These are phyloP conservation scores for Leccinum aurantiacum DNA, from an alignment of 768 basidiomycete species.

Conservation along the genomic window DNA sequence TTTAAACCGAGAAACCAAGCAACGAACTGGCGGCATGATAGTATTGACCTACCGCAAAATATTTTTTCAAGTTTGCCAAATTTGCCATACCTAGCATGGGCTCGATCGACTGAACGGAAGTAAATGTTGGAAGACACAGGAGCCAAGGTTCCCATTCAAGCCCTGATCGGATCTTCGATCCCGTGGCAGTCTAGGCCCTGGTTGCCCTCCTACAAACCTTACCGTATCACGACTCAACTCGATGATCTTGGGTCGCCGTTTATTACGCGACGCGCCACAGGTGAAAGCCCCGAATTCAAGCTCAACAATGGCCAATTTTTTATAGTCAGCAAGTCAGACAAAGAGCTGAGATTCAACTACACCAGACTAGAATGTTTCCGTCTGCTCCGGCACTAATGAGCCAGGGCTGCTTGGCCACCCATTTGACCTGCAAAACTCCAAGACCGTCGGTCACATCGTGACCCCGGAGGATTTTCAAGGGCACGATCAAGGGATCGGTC, in stretches of 20 bases:
- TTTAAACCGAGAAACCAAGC: neutral
- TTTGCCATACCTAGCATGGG: neutral
- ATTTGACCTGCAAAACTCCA: constrained; percentile 87
- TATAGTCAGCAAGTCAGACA: constrained; percentile 29
- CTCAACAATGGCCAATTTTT: constrained; percentile 25
- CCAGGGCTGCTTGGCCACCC: constrained; percentile 92
- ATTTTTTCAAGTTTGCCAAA: neutral
- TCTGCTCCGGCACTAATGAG: constrained; percentile 91
- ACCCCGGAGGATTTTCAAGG: constrained; percentile 93
- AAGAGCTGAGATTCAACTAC: constrained; percentile 50
- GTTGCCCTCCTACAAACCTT: constrained; percentile 9
- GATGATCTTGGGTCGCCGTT: constrained; percentile 5
- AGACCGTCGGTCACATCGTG: constrained; percentile 83
- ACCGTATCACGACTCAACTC: constrained; percentile 8
- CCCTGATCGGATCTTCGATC: neutral
- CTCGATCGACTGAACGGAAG: constrained; percentile 10
- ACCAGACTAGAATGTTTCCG: constrained; percentile 87
- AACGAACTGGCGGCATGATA: neutral
- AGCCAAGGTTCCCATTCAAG: neutral
- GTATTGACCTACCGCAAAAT: neutral
- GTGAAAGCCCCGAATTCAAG: constrained; percentile 17
- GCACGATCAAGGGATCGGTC: constrained; percentile 97
- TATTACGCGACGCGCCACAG: constrained; percentile 24
- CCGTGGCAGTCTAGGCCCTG: constrained; percentile 3
- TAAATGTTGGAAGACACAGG: constrained; percentile 7